Evolutionary conservation across 352 stramenopile species (phyloP).

Genomic region (Pythium sukuiense): DNA sequence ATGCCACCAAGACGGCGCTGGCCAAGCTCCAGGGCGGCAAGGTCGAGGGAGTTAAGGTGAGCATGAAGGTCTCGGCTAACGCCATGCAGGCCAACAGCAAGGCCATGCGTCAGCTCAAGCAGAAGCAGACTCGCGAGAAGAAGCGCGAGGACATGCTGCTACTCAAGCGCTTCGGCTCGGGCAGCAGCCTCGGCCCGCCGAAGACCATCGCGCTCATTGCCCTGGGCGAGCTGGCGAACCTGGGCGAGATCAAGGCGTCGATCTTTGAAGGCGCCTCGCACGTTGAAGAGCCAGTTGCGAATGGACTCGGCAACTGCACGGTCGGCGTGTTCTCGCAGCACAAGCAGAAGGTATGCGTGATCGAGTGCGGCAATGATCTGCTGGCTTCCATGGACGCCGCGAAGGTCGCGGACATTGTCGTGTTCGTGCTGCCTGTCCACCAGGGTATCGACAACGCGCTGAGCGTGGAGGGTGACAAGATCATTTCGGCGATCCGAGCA

Average conservation of each 20-base stretch:
- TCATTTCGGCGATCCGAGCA: constrained; percentile 91
- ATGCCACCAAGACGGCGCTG: constrained; percentile 83
- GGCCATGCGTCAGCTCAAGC: constrained; percentile 69
- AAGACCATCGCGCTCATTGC: constrained; percentile 88
- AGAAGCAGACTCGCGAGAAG: constrained; percentile 82
- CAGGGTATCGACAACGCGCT: constrained; percentile 83
- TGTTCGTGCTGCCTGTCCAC: constrained; percentile 77
- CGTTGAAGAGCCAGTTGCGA: constrained; percentile 53
- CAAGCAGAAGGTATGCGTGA: constrained; percentile 89
- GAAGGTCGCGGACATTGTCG: constrained; percentile 84
- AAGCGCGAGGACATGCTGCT: constrained; percentile 87
- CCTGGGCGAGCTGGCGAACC: constrained; percentile 64
- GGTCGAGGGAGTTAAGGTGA: constrained; percentile 44
- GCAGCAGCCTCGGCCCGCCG: constrained; percentile 62
- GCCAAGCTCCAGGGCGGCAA: constrained; percentile 72
- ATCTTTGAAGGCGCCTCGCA: constrained; percentile 63
- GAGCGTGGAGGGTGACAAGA: constrained; percentile 82
- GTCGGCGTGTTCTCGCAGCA: constrained; percentile 73
- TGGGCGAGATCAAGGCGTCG: constrained; percentile 58
- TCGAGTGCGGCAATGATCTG: constrained; percentile 84
- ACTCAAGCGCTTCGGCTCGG: constrained; percentile 79
- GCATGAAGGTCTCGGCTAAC: constrained; percentile 38
- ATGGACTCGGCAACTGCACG: constrained; percentile 64
- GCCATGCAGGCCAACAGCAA: constrained; percentile 69
- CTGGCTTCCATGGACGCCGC: constrained; percentile 79